These are phyloP conservation scores for Komagataella pastoris DNA, from an alignment of 805 yeast species.

Conservation along the genomic window DNA sequence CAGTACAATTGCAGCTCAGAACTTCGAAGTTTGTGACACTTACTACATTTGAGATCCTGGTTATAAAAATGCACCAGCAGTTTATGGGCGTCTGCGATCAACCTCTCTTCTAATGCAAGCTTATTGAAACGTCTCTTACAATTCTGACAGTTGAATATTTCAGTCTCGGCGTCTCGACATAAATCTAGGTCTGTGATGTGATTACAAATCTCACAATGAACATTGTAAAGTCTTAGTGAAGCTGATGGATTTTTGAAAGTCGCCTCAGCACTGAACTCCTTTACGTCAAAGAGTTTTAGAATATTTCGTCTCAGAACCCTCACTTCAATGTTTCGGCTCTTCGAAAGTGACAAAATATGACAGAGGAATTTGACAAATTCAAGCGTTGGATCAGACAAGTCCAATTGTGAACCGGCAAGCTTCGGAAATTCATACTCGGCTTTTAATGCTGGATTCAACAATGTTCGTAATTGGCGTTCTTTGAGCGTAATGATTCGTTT, in stretches of 20 bases:
- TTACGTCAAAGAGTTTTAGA: conserved; percentile 58
- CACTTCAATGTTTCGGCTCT: conserved; percentile 54
- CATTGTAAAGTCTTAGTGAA: conserved; percentile 48
- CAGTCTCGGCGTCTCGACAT: conserved; percentile 47
- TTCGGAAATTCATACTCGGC: conserved; percentile 61
- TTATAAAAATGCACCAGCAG: conserved; percentile 45
- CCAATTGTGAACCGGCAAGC: conserved; percentile 60
- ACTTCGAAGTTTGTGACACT: conserved; percentile 56
- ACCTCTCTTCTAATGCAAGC: conserved; percentile 63
- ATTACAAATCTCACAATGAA: conserved; percentile 73
- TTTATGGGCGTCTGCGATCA: conserved; percentile 51
- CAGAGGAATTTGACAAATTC: conserved; percentile 68
- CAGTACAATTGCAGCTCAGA: conserved; percentile 67
- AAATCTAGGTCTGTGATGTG: conserved; percentile 66
- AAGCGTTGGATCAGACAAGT: conserved; percentile 55
- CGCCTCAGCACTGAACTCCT: conserved; percentile 74
- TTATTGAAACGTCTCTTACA: conserved; percentile 57
- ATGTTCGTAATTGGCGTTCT: conserved; percentile 41
- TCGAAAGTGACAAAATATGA: conserved; percentile 59
- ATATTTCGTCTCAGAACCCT: conserved; percentile 65
- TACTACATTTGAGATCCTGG: conserved; percentile 75
- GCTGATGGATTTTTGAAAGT: conserved; percentile 65
- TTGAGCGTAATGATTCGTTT: conserved; percentile 54
- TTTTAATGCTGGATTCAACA: conserved; percentile 48
- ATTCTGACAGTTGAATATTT: conserved; percentile 48